Conservation (phyloP, 371 early-diverging fungal genomes). For the Lichtheimia ramosa region DNA sequence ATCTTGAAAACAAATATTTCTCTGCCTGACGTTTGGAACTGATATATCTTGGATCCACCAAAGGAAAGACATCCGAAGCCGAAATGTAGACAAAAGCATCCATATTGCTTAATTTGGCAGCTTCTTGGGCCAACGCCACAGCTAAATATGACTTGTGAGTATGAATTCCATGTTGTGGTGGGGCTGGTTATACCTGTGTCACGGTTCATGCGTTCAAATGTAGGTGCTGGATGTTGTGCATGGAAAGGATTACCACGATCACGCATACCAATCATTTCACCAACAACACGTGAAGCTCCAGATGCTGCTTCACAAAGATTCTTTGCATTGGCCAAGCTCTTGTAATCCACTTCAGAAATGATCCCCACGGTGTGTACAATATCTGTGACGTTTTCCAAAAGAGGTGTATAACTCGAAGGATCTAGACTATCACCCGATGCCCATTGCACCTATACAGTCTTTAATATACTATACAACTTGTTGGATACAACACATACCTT, state of each 20-base stretch:
- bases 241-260: constrained; percentile 50
- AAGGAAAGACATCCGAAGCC: constrained; percentile 66
- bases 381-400: constrained; percentile 58
- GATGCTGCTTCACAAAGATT: constrained; percentile 39
- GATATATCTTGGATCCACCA: constrained; percentile 71
- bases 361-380: constrained; percentile 78
- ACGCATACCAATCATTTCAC: constrained; percentile 30
- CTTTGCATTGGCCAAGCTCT: constrained; percentile 53
- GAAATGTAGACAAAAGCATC: constrained; percentile 72
- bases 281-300: constrained; percentile 20
- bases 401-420: constrained; percentile 55
- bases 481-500: constrained; percentile 23
- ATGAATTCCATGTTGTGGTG: neutral
- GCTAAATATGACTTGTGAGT: constrained; percentile 26
- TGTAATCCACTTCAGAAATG: constrained; percentile 71
- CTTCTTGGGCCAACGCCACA: constrained; percentile 52
- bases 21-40: constrained; percentile 80
- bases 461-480: neutral
- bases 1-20: constrained; percentile 46
- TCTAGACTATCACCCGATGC: constrained; percentile 66
- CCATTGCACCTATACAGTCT: constrained; percentile 53
- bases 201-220: constrained; percentile 69
- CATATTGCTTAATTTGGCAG: constrained; percentile 44
- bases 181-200: constrained; percentile 63
- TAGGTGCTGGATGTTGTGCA: constrained; percentile 23